Evolutionary conservation across 257 asterid genomes (phyloP).

Genomic region (Przewalskia tangutica): DNA sequence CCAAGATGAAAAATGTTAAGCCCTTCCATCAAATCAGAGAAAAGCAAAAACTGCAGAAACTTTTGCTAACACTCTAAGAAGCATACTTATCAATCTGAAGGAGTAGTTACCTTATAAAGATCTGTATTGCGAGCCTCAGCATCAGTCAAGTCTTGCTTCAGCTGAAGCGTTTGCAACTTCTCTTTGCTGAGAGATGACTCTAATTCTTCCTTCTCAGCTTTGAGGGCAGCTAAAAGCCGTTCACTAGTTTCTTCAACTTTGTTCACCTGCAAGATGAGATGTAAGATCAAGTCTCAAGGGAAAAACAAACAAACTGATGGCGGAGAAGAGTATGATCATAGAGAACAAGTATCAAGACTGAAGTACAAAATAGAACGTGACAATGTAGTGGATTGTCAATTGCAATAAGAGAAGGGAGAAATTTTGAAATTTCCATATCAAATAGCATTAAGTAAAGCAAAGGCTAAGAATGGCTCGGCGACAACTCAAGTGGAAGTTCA

Average conservation of each 20-base stretch:
- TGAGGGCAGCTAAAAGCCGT: constrained; percentile 39
- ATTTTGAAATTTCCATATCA: not conserved
- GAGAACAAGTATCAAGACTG: not conserved
- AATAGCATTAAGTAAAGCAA: not conserved
- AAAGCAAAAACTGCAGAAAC: not conserved
- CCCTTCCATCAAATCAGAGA: not conserved
- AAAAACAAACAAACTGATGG: not conserved
- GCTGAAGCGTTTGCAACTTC: constrained; percentile 49
- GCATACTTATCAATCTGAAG: constrained; percentile 6
- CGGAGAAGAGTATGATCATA: not conserved
- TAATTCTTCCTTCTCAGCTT: constrained; percentile 63
- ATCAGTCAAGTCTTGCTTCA: constrained; percentile 62
- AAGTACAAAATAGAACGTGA: not conserved
- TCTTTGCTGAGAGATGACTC: constrained; percentile 68
- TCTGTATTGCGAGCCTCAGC: constrained; percentile 67
- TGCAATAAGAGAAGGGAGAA: not conserved
- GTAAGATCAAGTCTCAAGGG: not conserved
- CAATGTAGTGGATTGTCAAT: not conserved
- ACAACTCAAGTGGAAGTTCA: not conserved
- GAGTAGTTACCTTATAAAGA: constrained; percentile 61
- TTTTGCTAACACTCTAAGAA: not conserved
- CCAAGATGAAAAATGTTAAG: not conserved
- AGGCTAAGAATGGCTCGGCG: not conserved
- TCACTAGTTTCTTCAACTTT: constrained; percentile 54
- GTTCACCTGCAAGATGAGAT: constrained; percentile 33